Evolutionary conservation across 1,284 basidiomycete species (phyloP).

Genomic region (Ceratobasidium sp.): DNA sequence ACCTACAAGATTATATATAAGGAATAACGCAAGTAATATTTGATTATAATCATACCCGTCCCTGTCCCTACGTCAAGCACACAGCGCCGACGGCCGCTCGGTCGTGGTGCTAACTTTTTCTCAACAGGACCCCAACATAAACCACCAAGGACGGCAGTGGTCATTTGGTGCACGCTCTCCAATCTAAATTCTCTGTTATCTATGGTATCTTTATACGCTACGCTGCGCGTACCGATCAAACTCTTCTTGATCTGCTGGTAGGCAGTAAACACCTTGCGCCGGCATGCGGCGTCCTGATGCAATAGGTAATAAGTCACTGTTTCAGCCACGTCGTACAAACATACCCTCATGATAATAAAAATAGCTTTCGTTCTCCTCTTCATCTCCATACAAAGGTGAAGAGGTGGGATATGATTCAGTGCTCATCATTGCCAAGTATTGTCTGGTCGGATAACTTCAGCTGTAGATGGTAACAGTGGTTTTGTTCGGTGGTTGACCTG

Average conservation of each 20-base stretch:
- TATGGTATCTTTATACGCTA: background rate
- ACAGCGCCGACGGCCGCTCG: constrained; percentile 33
- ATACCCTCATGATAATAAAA: constrained; percentile 42
- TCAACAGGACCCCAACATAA: constrained; percentile 40
- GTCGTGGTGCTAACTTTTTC: constrained; percentile 35
- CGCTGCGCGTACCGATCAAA: constrained; percentile 35
- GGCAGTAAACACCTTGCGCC: constrained; percentile 37
- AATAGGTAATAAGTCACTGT: background rate
- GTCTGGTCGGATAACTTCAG: background rate
- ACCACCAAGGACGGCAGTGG: constrained; percentile 39
- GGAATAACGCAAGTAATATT: background rate
- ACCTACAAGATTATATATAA: constrained; percentile 1
- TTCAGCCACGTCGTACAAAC: constrained; percentile 3
- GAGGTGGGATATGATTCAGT: constrained; percentile 3
- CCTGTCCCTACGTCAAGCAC: constrained; percentile 40
- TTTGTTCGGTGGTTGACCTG: no score
- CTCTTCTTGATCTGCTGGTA: constrained; percentile 42
- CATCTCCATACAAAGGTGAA: constrained; percentile 8
- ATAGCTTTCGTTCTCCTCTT: constrained; percentile 9
- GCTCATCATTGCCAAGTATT: background rate
- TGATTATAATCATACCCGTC: constrained; percentile 8
- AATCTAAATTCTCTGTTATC: constrained; percentile 19
- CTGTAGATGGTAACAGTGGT: background rate
- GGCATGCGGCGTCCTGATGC: constrained; percentile 39
- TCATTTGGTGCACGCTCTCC: constrained; percentile 39